Conservation (phyloP, 192 early-diverging fungal species). For the Paraglomus brasilianum region DNA sequence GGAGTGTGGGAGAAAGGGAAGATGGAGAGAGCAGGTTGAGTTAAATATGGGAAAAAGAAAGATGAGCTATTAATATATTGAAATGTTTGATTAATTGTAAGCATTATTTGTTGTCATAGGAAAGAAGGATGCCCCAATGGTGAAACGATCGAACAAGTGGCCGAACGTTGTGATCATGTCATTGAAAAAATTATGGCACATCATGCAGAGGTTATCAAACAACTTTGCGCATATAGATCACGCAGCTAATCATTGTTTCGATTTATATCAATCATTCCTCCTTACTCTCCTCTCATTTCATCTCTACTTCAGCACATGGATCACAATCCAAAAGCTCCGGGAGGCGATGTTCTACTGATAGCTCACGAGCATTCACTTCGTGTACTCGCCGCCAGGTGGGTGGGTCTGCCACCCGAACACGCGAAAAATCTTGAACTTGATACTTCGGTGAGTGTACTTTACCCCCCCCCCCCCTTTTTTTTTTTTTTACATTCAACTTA, state of each 20-base stretch:
- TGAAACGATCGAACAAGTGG: constrained; percentile 44
- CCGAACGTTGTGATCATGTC: constrained; percentile 41
- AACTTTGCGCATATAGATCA: background rate
- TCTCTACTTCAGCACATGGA: constrained; percentile 9
- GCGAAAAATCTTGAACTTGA: constrained; percentile 44
- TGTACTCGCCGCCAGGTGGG: constrained; percentile 41
- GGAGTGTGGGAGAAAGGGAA: no score
- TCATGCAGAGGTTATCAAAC: constrained; percentile 4
- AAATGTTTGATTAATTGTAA: no score
- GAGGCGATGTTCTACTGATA: constrained; percentile 41
- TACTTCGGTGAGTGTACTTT: constrained; percentile 31
- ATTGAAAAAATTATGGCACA: constrained; percentile 30
- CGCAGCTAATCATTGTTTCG: background rate
- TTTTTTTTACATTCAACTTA: background rate
- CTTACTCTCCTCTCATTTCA: background rate
- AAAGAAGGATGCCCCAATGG: constrained; percentile 38
- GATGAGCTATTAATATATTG: background rate
- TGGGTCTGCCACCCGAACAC: constrained; percentile 32
- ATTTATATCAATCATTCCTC: background rate
- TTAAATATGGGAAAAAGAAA: no score
- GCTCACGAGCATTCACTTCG: constrained; percentile 44
- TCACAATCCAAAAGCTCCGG: background rate
- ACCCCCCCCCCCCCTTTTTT: no score
- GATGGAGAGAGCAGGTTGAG: no score
- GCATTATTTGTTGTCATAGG: background rate